Percentiles rank a stretch among this genome's conserved stretches.
phyloP scores from a whole-genome alignment of 768 basidiomycete species.

The Macrolepiota fuliginosa region DNA sequence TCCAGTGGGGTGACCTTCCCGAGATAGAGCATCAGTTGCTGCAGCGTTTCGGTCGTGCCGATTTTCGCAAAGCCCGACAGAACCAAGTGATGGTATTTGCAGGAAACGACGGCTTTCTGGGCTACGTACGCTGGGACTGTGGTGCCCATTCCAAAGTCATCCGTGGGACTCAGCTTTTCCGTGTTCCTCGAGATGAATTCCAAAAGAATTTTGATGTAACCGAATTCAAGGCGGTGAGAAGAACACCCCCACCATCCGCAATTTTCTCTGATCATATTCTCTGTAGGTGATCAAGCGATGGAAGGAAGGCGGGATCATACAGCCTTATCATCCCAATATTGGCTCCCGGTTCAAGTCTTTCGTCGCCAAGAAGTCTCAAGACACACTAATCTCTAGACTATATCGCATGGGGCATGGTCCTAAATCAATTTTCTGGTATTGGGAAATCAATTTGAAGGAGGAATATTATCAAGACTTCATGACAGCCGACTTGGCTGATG shows the following conservation, averaged over 20 bases:
- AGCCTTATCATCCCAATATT: background rate
- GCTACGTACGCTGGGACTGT: too few relatives aligned
- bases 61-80: too few relatives aligned
- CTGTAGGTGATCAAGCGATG: background rate
- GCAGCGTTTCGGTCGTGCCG: too few relatives aligned
- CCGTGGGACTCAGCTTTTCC: too few relatives aligned
- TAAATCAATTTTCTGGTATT: background rate
- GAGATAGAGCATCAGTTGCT: too few relatives aligned
- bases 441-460: background rate
- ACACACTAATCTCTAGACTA: background rate
- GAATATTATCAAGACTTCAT: background rate
- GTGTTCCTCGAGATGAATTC: too few relatives aligned
- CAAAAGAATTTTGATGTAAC: too few relatives aligned
- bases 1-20: background rate
- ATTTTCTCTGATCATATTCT: background rate
- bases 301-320: background rate
- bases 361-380: background rate
- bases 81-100: too few relatives aligned
- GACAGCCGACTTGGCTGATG: background rate
- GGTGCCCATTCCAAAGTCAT: too few relatives aligned
- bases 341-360: background rate
- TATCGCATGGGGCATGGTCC: background rate
- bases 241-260: too few relatives aligned
- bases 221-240: too few relatives aligned
- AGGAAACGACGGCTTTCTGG: too few relatives aligned